phyloP scores from a whole-genome alignment of 2,329 filamentous ascomycete species.

The Fusarium verrucosum region DNA sequence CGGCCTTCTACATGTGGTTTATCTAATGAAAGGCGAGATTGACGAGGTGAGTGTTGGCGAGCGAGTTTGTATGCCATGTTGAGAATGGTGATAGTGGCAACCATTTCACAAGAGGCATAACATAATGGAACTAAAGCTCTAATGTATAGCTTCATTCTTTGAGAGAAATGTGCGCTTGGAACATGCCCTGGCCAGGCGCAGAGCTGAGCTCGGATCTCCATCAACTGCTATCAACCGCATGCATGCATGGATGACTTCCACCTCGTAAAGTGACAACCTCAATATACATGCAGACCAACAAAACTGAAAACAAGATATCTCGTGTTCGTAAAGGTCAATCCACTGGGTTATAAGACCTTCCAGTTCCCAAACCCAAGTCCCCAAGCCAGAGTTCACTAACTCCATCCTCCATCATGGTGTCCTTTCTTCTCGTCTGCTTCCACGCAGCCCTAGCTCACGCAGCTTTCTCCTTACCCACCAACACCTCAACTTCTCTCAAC shows the following conservation, averaged over 20 bases:
- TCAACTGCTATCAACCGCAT: neutral
- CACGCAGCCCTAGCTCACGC: neutral
- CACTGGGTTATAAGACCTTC: neutral
- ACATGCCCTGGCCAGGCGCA: neutral
- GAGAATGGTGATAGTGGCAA: neutral
- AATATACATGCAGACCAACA: neutral
- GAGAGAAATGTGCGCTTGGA: neutral
- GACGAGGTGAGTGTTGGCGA: rapidly evolving
- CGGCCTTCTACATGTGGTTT: rapidly evolving
- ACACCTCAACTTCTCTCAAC: conserved; percentile 19
- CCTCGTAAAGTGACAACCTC: conserved; percentile 19
- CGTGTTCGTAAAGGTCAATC: neutral
- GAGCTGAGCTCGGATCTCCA: neutral
- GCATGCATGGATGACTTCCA: conserved; percentile 6
- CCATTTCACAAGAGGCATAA: neutral
- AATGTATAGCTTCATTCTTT: neutral
- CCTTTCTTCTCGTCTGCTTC: conserved; percentile 11
- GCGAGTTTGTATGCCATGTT: neutral
- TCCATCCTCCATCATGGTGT: neutral
- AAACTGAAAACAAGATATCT: neutral
- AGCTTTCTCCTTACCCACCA: neutral
- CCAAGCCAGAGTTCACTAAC: neutral
- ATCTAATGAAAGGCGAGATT: rapidly evolving
- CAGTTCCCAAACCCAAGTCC: rapidly evolving
- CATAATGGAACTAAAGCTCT: neutral